Evolutionary conservation across 441 rosid species (phyloP).

Genomic region (Biscutella laevigata): DNA sequence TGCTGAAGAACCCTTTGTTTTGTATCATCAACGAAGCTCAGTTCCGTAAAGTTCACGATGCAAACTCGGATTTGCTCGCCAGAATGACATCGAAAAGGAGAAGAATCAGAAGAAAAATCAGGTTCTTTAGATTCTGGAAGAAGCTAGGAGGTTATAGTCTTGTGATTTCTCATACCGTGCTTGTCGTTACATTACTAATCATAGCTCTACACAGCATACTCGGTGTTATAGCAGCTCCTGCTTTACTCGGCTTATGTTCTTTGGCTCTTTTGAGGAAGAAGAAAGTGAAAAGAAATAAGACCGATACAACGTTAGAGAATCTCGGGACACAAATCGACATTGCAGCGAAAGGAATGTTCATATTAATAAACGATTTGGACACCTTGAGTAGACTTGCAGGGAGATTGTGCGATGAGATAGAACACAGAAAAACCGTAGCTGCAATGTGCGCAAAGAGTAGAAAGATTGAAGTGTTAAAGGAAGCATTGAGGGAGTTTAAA

Average conservation of each 20-base stretch:
- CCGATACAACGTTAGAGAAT: constrained; percentile 27
- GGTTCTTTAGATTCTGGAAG: constrained; percentile 32
- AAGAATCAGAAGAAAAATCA: constrained; percentile 39
- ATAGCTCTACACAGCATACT: constrained; percentile 50
- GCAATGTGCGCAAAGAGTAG: constrained; percentile 40
- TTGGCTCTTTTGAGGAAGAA: constrained; percentile 29
- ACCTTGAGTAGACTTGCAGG: constrained; percentile 46
- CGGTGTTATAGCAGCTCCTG: constrained; percentile 53
- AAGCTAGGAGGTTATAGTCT: constrained; percentile 38
- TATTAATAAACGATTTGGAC: constrained; percentile 55
- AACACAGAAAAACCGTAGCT: constrained; percentile 44
- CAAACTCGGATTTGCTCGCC: constrained; percentile 34
- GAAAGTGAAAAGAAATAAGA: background rate
- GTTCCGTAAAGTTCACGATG: constrained; percentile 37
- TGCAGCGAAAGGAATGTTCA: constrained; percentile 64
- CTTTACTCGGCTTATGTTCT: constrained; percentile 34
- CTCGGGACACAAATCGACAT: constrained; percentile 48
- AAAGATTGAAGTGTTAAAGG: constrained; percentile 42
- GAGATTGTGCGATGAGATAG: constrained; percentile 57
- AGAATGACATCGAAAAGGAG: constrained; percentile 38
- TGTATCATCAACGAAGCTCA: constrained; percentile 17
- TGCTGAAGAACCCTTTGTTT: constrained; percentile 47
- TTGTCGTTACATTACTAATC: constrained; percentile 40
- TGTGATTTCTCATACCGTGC: constrained; percentile 38
- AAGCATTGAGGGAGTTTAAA: constrained; percentile 41